Percentiles rank a stretch among this genome's conserved stretches.
Conservation (phyloP, 2,329 filamentous ascomycete genomes). For the Colletotrichum ledebouriae region DNA sequence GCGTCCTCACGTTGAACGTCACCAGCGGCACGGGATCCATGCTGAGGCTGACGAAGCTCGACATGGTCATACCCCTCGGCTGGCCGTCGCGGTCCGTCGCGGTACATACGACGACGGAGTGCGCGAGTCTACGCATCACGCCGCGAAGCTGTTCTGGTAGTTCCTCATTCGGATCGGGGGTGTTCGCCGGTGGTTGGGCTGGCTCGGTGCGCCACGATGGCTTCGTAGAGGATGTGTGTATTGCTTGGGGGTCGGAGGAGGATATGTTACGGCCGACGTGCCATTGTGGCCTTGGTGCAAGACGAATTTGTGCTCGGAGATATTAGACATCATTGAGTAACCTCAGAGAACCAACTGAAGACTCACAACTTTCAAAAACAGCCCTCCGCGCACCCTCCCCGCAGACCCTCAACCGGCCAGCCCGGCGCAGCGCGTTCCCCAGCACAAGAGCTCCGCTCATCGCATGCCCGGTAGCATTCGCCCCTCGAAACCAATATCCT, state of each 20-base stretch:
- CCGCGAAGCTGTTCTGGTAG: slow-evolving; percentile 61
- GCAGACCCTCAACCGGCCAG: slow-evolving; percentile 14
- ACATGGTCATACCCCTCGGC: slow-evolving; percentile 70
- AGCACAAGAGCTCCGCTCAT: slow-evolving; percentile 50
- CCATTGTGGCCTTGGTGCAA: neutral
- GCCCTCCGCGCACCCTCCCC: neutral
- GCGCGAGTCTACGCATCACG: slow-evolving; percentile 67
- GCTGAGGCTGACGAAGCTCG: slow-evolving; percentile 69
- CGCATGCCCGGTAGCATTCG: slow-evolving; percentile 43
- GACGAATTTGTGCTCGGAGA: too few relatives aligned
- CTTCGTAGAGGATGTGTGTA: slow-evolving; percentile 19
- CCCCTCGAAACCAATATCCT: too few relatives aligned
- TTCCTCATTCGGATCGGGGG: slow-evolving; percentile 48
- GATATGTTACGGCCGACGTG: neutral
- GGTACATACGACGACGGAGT: slow-evolving; percentile 70
- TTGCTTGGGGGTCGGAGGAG: slow-evolving; percentile 22
- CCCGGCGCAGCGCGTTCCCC: slow-evolving; percentile 31
- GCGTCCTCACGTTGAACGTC: slow-evolving; percentile 69
- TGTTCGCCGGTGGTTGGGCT: slow-evolving; percentile 51
- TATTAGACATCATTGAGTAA: neutral
- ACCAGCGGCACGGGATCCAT: slow-evolving; percentile 65
- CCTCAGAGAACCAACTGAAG: neutral
- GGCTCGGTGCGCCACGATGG: slow-evolving; percentile 50
- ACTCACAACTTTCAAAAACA: slow-evolving; percentile 20
- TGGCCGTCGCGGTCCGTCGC: slow-evolving; percentile 52